Base-by-base conservation (phyloP, 164 flowering plant species). In the Dillenia suffruticosa region DNA sequence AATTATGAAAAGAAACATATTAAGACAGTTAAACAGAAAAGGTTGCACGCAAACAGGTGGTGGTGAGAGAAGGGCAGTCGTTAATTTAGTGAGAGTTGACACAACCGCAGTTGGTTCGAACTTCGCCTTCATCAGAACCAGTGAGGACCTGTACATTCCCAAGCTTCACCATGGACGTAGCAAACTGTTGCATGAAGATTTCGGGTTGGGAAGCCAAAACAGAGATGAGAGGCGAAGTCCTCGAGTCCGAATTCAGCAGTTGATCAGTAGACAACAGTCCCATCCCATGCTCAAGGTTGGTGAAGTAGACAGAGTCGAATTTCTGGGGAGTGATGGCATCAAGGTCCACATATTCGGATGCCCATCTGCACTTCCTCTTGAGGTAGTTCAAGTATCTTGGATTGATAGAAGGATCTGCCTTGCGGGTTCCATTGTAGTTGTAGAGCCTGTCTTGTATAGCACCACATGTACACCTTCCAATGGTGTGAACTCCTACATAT, bases 131-230 rank as follows among this genome's bases (percentile, higher is more conserved):
- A 14, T 78, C 59, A 2, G 54, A 70, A 15, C 78, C 84, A 0
- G 82, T 76, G 46, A 83, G 77, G 15, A 79, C 86, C 24, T 76
- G 73, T 44, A 76, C 64, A 46, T 77, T 83, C 10, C 87, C 96
- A 12, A 90, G 83, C 68, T 83, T 93, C 16, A 70, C 77, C 94
- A 93, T 90, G 46, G 98, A 82, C 13, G 72, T 86, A 0, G 73
- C 82, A 68, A 93, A 93, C 71, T 81, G 86, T 48, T 68, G 65
- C 7, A 17, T 10, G 79, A 85, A 90, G 13, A 73, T 50, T 8
- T 44, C 32, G 1, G 84, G 66, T 6, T 80, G 71, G 6, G 59
- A 53, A 19, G 76, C 81, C 46, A 87, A 62, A 2, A 84, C 71
- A 11, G 47, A 10, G 11, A 83, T 82, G 51, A 87, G 50, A 1